phyloP scores from a whole-genome alignment of 768 basidiomycete species.

The Termitomyces bulborhizus region DNA sequence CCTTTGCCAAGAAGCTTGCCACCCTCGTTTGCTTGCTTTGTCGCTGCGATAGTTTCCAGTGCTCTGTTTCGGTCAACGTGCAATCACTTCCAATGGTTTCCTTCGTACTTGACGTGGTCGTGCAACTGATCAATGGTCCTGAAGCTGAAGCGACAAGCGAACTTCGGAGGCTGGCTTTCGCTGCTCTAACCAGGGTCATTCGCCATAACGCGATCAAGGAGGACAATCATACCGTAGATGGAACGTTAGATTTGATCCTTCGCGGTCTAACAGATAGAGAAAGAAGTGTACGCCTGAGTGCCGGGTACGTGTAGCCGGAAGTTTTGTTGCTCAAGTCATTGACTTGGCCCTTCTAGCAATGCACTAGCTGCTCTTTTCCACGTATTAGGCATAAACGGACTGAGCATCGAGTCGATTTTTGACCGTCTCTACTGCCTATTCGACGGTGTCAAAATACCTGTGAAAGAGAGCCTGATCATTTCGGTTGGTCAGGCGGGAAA shows the following conservation, averaged over 20 bases:
- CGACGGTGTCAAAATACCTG: conserved; percentile 34
- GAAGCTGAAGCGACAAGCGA: conserved; percentile 37
- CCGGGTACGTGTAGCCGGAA: conserved; percentile 48
- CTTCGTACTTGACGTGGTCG: conserved; percentile 29
- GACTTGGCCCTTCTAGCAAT: conserved; percentile 27
- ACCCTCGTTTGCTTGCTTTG: conserved; percentile 32
- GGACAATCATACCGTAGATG: conserved; percentile 23
- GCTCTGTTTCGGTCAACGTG: conserved; percentile 17
- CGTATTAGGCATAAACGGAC: conserved; percentile 24
- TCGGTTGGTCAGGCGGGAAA: conserved; percentile 53
- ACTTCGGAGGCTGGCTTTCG: conserved; percentile 40
- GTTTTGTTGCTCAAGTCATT: neutral
- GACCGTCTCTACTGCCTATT: conserved; percentile 42
- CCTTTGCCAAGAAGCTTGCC: conserved; percentile 25
- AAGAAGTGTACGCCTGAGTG: conserved; percentile 54
- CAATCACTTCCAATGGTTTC: conserved; percentile 22
- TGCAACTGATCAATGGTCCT: conserved; percentile 40
- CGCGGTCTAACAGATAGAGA: conserved; percentile 47
- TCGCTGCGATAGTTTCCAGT: conserved; percentile 25
- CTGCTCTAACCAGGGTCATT: conserved; percentile 33
- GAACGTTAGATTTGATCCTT: conserved; percentile 32
- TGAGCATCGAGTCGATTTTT: conserved; percentile 34
- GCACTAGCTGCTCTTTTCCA: conserved; percentile 43
- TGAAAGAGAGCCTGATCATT: conserved; percentile 61
- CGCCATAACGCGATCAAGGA: conserved; percentile 33